Percentiles rank a stretch among this genome's conserved stretches.
Evolutionary conservation across 2,329 filamentous ascomycete genomes (phyloP).

Genomic region (Hirsutella minnesotensis): DNA sequence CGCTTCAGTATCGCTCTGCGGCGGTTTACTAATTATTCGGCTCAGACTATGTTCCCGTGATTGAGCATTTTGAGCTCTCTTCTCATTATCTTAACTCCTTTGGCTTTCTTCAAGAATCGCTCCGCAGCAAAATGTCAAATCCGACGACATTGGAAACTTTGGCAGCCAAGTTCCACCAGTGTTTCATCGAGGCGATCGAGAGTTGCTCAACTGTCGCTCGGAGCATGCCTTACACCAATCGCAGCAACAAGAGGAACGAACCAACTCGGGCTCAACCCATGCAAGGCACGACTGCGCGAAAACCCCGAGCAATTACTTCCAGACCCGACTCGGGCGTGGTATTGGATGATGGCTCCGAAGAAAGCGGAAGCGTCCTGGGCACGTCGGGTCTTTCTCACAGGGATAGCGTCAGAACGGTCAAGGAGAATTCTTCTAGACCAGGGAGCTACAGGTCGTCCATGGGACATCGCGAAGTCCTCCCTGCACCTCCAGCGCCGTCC

Average conservation of each 20-base stretch:
- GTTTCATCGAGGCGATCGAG: slow-evolving; percentile 26
- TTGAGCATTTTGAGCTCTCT: slow-evolving; percentile 28
- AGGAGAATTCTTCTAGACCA: slow-evolving; percentile 5
- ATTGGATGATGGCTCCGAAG: slow-evolving; percentile 26
- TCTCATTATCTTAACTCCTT: slow-evolving; percentile 21
- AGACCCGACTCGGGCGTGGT: slow-evolving; percentile 26
- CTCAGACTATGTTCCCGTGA: slow-evolving; percentile 27
- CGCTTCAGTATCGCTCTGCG: rapidly evolving
- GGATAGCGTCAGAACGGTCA: slow-evolving; percentile 20
- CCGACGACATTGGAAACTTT: slow-evolving; percentile 24
- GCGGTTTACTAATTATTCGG: neutral
- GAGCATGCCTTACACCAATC: slow-evolving; percentile 26
- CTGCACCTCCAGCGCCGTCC: slow-evolving; percentile 5
- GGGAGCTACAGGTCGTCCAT: slow-evolving; percentile 14
- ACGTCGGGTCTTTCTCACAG: slow-evolving; percentile 11
- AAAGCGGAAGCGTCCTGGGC: slow-evolving; percentile 19
- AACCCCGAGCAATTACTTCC: slow-evolving; percentile 14
- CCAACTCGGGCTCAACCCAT: slow-evolving; percentile 9
- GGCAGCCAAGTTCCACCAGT: slow-evolving; percentile 26
- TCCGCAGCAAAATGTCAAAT: slow-evolving; percentile 26
- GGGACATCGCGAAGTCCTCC: slow-evolving; percentile 9
- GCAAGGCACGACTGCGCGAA: slow-evolving; percentile 11
- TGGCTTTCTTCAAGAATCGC: slow-evolving; percentile 17
- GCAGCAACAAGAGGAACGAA: slow-evolving; percentile 28
- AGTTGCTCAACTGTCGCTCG: slow-evolving; percentile 22